These are phyloP conservation scores for Eleusine coracana DNA, from an alignment of 176 grass and related monocot genomes.

Conservation along the genomic window DNA sequence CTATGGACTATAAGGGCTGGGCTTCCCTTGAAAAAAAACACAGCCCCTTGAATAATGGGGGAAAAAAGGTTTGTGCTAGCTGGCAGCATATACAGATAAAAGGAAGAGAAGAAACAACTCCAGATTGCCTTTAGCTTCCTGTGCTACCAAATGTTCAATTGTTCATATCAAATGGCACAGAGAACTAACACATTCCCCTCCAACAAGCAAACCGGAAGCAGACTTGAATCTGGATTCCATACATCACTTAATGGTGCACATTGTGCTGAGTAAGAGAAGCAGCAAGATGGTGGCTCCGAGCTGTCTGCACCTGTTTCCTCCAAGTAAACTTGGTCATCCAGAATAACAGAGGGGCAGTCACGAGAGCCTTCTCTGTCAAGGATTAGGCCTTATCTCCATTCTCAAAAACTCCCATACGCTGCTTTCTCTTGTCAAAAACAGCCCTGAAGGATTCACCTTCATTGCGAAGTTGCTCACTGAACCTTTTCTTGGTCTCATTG, in stretches of 20 bases:
- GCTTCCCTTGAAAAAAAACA: background rate
- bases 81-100: slow-evolving; percentile 18
- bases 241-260: background rate
- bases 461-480: slow-evolving; percentile 77
- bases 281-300: background rate
- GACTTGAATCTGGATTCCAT: background rate
- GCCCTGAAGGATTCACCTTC: slow-evolving; percentile 87
- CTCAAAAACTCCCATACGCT: slow-evolving; percentile 53
- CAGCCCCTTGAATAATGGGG: background rate
- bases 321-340: background rate
- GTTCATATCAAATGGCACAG: background rate
- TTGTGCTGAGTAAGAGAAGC: background rate
- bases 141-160: background rate
- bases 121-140: background rate
- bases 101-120: background rate
- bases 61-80: background rate
- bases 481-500: slow-evolving; percentile 67
- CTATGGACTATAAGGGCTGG: background rate
- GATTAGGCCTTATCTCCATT: slow-evolving; percentile 34
- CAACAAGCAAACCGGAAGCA: background rate
- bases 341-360: background rate
- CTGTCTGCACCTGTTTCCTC: slow-evolving; percentile 2
- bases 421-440: slow-evolving; percentile 71
- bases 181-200: background rate
- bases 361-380: slow-evolving; percentile 12